These are phyloP conservation scores for Chionographis japonica DNA, from an alignment of 106 monocot species.

Conservation along the genomic window DNA sequence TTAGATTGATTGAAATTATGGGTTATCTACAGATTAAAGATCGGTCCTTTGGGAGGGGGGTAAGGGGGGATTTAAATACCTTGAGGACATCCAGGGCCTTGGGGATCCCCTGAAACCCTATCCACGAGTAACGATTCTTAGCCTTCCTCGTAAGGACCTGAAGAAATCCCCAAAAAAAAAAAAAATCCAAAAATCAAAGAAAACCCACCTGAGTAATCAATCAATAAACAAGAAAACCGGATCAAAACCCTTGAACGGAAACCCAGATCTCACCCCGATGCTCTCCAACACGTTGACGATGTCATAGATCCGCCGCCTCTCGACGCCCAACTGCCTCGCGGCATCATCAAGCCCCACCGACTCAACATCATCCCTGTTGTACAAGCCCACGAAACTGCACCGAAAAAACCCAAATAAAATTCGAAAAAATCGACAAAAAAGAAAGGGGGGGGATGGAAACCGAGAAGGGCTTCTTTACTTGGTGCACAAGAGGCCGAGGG, in stretches of 20 bases:
- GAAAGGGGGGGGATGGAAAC: background rate
- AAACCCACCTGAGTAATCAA: too few relatives aligned
- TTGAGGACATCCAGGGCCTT: slow-evolving; percentile 51
- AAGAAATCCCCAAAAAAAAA: background rate
- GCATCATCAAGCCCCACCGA: slow-evolving; percentile 74
- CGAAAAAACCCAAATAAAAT: background rate
- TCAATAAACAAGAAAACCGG: background rate
- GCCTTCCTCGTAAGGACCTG: slow-evolving; percentile 75
- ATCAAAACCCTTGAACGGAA: background rate
- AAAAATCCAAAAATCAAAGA: background rate
- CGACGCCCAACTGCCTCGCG: slow-evolving; percentile 65
- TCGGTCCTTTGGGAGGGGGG: background rate
- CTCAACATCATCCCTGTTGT: slow-evolving; percentile 58
- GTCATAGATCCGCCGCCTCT: slow-evolving; percentile 96
- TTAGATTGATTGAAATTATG: background rate
- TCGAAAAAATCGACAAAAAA: slow-evolving; percentile 4
- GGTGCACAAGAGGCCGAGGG: slow-evolving; percentile 73
- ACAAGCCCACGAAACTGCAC: slow-evolving; percentile 62
- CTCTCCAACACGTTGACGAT: slow-evolving; percentile 95
- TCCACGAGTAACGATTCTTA: slow-evolving; percentile 84
- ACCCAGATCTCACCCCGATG: slow-evolving; percentile 54
- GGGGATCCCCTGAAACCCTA: slow-evolving; percentile 80
- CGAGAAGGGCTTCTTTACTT: slow-evolving; percentile 32
- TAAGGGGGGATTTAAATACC: slow-evolving; percentile 19
- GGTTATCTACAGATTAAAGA: background rate